Evolutionary conservation across 331 rosid species (phyloP), one percentile per base, ranked within the genome.

Genomic region (Malus hybrid): DNA sequence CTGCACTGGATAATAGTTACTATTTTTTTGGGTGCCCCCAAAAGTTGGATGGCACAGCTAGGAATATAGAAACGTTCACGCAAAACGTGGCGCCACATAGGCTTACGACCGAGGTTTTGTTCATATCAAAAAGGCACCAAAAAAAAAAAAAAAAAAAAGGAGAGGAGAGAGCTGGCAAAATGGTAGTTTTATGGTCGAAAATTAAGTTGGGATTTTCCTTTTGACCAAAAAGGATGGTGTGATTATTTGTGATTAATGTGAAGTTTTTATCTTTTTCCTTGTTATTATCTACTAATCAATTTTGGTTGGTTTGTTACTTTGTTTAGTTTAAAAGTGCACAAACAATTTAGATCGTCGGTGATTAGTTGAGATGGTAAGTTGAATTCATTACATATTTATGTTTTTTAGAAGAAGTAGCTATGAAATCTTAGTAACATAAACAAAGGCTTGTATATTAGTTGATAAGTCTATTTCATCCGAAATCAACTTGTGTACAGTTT

Each of bases 1-100:
- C 20, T 44, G 11, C 78, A 72, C 5, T 55, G 30, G 39, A 75
- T 65, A 6, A 10, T 63, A 26, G 12, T 15, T 24, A 15, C 68
- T 32, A 50, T 15, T 50, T 50, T 39, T 50, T 50, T 50, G 18
- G 1, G n/a, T 15, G 29, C 44, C 5, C 77, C 66, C 52, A 62
- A 67, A 78, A 69, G 26, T 53, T 34, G 79, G 71, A 58, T 32
- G 56, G 39, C 36, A 66, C 72, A 44, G 22, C 72, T 44, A 33
- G 28, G 63, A 50, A 4, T 6, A 75, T 62, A 1, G 18, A 28
- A 33, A 30, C 62, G 80, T 83, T 63, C 72, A 86, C 77, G 80
- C 79, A 39, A 20, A 83, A 76, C 88, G 84, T 82, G 85, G 85
- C 84, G 90, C 92, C 92, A 90, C 87, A 80, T 88, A 79, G 72